Base-by-base conservation (phyloP, 2,329 filamentous ascomycete species). In the Colletotrichum truncatum region DNA sequence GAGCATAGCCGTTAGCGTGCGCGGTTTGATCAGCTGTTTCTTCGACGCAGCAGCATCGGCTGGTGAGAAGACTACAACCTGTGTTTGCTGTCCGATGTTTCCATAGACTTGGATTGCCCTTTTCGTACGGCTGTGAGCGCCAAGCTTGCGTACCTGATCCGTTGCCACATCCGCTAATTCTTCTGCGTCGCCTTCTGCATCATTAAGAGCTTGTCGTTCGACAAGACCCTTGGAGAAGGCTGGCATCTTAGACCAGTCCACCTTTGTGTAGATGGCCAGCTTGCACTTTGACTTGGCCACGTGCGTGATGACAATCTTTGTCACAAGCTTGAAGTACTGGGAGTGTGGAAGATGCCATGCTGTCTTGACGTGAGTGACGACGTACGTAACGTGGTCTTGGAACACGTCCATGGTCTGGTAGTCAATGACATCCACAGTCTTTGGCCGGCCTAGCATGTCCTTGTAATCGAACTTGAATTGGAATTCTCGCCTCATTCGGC, bases 261-360 rank as follows among this genome's bases (percentile, higher is more conserved):
- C 88, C 72, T 91, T 92, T 56, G 90, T 92, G 78, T 93, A 97
- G 43, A 98, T 88, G 25, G 94, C 91, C 59, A 99, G 87, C 80
- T 96, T 98, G 77, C 93, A 97, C 76, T 91, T 94, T 11, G 93
- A 94, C 79, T 98, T 98, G 55, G 93, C 90, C 66, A 95, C 86
- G 73, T 98, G 93, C 3, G 96, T 98, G 68, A 99, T 96, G 68
- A 98, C 93, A 68, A 97, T 89, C 78, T 97, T 98, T 70, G 89
- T 95, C 62, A 97, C 88, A 21, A 98, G 82, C 71, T 91, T 90
- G 79, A 98, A 97, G 54, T 89, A 87, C 51, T 89, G 84, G 56
- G 91, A 88, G 74, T 94, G 90, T 11, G 96, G 96, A 36, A 98
- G 84, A 80, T 97, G 93, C 93, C 93, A 97, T 7, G 87, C 85